Conservation (phyloP, 768 basidiomycete genomes). For the Brasilioporus rufonigricans region DNA sequence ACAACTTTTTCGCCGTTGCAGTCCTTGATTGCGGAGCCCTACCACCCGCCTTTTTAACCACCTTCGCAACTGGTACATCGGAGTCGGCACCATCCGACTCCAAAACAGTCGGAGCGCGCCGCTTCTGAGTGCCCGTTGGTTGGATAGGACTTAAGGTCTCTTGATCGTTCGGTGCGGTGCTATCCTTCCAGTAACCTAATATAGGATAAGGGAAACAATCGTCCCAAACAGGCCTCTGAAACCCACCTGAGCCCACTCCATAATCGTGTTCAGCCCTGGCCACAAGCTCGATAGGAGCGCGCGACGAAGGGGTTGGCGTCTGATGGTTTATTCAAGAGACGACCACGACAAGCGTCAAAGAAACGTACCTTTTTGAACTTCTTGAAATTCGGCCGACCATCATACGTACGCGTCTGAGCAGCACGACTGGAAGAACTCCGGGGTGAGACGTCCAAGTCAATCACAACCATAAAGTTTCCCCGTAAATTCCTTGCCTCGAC, state of each 20-base stretch:
- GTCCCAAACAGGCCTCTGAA: not conserved
- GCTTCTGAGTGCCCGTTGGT: slow-evolving; percentile 16
- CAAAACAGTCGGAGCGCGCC: slow-evolving; percentile 31
- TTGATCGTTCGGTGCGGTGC: slow-evolving; percentile 18
- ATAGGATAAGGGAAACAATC: not conserved
- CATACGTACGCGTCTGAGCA: slow-evolving; percentile 36
- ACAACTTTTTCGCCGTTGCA: slow-evolving; percentile 38
- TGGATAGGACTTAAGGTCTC: slow-evolving; percentile 22
- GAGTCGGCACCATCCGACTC: slow-evolving; percentile 41
- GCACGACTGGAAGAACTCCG: slow-evolving; percentile 27
- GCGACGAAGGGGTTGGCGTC: slow-evolving; percentile 28
- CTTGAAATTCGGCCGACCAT: slow-evolving; percentile 65
- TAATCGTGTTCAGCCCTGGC: slow-evolving; percentile 51
- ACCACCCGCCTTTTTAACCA: slow-evolving; percentile 14
- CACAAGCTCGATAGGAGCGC: slow-evolving; percentile 50
- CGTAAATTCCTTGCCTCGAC: slow-evolving; percentile 52
- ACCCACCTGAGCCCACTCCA: slow-evolving; percentile 50
- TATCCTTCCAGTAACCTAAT: slow-evolving; percentile 59
- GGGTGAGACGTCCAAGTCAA: slow-evolving; percentile 57
- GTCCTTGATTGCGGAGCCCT: slow-evolving; percentile 30
- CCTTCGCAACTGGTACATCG: slow-evolving; percentile 15
- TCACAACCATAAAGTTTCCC: slow-evolving; percentile 80
- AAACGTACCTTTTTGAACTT: slow-evolving; percentile 69
- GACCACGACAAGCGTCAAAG: slow-evolving; percentile 7
- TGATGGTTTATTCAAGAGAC: slow-evolving; percentile 7